These are phyloP conservation scores for Fistulinella cinereoalba DNA, from an alignment of 1,284 basidiomycete species.

Conservation along the genomic window DNA sequence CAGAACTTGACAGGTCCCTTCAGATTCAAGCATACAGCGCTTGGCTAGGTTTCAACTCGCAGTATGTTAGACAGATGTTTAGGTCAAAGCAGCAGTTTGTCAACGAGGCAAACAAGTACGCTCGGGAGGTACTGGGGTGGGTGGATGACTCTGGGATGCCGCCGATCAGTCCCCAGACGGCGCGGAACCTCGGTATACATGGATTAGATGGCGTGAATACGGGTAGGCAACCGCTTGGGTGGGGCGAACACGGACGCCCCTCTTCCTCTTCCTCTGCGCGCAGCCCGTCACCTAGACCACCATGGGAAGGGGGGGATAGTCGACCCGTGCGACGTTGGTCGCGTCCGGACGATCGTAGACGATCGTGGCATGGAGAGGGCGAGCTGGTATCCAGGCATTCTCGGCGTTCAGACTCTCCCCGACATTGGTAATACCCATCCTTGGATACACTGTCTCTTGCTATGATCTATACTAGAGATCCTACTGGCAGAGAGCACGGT, in stretches of 20 bases:
- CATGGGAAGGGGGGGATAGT: constrained; percentile 10
- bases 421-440: constrained; percentile 5
- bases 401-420: constrained; percentile 3
- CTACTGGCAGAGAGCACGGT: no score
- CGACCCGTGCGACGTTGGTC: constrained; percentile 3
- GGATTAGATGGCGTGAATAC: constrained; percentile 46
- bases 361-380: constrained; percentile 2
- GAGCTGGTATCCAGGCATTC: neutral
- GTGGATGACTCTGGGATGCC: constrained; percentile 36
- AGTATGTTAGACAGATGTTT: constrained; percentile 38
- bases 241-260: constrained; percentile 5
- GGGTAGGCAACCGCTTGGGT: constrained; percentile 1
- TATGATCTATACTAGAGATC: no score
- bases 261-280: constrained; percentile 8
- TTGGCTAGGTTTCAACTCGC: constrained; percentile 62
- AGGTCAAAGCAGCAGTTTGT: constrained; percentile 48
- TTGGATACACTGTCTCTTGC: no score
- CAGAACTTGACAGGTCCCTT: constrained; percentile 33
- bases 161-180: constrained; percentile 47
- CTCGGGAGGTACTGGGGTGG: constrained; percentile 43
- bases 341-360: constrained; percentile 2
- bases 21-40: constrained; percentile 55
- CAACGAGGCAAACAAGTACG: constrained; percentile 44
- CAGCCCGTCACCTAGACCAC: constrained; percentile 9
- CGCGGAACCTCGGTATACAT: constrained; percentile 61